Evolutionary conservation across 208 protist genomes (phyloP), one percentile per base, ranked within the genome.

Genomic region (Trypanosoma brucei): DNA sequence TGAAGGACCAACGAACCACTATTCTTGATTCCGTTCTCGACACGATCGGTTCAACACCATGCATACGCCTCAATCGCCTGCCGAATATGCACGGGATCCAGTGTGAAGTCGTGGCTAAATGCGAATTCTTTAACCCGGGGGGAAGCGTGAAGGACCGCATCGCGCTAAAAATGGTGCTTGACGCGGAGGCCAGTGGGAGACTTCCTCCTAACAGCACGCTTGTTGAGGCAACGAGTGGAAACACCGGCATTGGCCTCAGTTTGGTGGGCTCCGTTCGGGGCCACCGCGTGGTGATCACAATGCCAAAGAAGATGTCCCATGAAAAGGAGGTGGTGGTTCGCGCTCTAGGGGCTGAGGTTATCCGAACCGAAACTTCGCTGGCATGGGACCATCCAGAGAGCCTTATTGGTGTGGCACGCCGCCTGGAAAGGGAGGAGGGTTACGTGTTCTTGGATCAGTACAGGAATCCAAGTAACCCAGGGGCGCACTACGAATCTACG

Each of bases 81-180:
- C 87, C 91, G 30, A 44, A 86, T 70, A 67, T 65, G 34, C 72
- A 92, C 42, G 86, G 88, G 38, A 38, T 97, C 36, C 37, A 78
- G 63, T 96, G 90, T 73, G 93, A 97, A 58, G 70, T 97, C 35
- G 67, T 96, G n/a, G 91, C 85, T 55, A 97, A 97, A 68, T 94
- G 81, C 59, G 93, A 97, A 74, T 96, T 92, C 65, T 75, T 95
- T 35, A 97, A 96, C 72, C 89, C 92, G 9, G 86, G 88, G 62
- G 97, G 97, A 35, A 98, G 94, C 62, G 95, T 99, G 34, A 99
- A 99, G 91, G 98, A 99, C 70, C 81, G 98, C 37, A 98, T 99
- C 65, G 97, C 87, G 35, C 74, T 83, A 55, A 83, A 96, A 70
- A 99, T 99, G 97, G 69, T 99, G 51, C 54, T 89, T 3, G 97